Conservation (phyloP, 2,329 filamentous ascomycete genomes). For the Aspergillus sp. region DNA sequence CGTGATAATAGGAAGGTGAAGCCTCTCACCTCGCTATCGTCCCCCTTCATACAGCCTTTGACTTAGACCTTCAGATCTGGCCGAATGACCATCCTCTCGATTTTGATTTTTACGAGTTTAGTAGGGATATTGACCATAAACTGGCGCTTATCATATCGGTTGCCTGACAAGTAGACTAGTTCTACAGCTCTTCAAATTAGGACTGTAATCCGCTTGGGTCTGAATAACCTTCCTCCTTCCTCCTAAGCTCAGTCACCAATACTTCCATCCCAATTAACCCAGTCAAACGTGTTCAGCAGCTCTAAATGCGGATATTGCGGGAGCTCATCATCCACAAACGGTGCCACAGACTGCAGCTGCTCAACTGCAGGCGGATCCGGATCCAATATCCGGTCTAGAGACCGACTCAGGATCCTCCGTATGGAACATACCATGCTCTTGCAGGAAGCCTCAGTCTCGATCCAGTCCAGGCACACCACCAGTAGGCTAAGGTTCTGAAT, state of each 20-base stretch:
- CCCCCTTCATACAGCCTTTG: too few relatives aligned
- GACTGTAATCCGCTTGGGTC: too few relatives aligned
- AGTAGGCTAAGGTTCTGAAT: not conserved
- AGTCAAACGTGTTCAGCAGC: not conserved
- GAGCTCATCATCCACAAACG: not conserved
- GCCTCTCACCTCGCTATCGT: too few relatives aligned
- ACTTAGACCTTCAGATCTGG: too few relatives aligned
- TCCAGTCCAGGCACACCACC: not conserved
- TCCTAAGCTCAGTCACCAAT: not conserved
- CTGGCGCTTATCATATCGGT: too few relatives aligned
- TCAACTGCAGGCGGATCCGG: not conserved
- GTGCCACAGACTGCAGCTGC: not conserved
- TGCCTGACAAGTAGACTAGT: too few relatives aligned
- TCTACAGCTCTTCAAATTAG: too few relatives aligned
- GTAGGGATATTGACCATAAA: too few relatives aligned
- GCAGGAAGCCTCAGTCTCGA: not conserved
- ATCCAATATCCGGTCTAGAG: not conserved
- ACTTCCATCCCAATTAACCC: not conserved
- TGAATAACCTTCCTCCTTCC: too few relatives aligned
- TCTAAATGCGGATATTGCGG: not conserved
- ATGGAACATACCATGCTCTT: not conserved
- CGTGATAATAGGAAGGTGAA: too few relatives aligned
- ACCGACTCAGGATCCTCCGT: not conserved
- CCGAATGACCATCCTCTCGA: too few relatives aligned
- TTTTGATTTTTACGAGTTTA: too few relatives aligned